These are phyloP conservation scores for Fagopyrum esculentum DNA, from an alignment of 148 eudicot species.

Conservation along the genomic window DNA sequence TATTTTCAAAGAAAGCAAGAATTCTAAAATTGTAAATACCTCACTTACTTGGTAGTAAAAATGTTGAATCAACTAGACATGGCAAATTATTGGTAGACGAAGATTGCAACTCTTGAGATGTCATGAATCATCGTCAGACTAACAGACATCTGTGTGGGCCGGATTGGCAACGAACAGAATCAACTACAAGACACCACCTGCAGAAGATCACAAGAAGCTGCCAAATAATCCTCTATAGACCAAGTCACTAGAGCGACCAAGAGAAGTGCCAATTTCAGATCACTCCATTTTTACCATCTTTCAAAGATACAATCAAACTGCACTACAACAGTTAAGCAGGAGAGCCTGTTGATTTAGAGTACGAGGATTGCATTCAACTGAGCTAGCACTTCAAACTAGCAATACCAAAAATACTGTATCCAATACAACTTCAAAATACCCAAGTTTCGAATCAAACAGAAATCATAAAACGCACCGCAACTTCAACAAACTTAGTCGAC, in stretches of 20 bases:
- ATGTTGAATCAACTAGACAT: no score
- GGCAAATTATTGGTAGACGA: no score
- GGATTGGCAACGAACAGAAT: not conserved
- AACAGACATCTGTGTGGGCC: no score
- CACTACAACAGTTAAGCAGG: not conserved
- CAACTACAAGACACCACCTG: not conserved
- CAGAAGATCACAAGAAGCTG: not conserved
- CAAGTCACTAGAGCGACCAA: not conserved
- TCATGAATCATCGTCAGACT: no score
- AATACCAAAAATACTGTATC: not conserved
- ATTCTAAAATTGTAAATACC: no score
- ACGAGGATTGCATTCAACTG: not conserved
- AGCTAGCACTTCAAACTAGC: not conserved
- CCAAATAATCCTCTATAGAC: not conserved
- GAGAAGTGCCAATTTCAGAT: not conserved
- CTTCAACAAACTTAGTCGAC: constrained; percentile 4
- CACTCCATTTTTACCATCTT: not conserved
- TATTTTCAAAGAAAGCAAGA: no score
- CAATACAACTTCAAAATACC: not conserved
- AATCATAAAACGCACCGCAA: not conserved
- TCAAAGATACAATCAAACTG: not conserved
- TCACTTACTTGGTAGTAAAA: no score
- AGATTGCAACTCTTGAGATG: no score
- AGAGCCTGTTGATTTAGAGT: not conserved
- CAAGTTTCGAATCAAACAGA: not conserved